Conservation (phyloP, 768 basidiomycete species). For the Suillus placidus region DNA sequence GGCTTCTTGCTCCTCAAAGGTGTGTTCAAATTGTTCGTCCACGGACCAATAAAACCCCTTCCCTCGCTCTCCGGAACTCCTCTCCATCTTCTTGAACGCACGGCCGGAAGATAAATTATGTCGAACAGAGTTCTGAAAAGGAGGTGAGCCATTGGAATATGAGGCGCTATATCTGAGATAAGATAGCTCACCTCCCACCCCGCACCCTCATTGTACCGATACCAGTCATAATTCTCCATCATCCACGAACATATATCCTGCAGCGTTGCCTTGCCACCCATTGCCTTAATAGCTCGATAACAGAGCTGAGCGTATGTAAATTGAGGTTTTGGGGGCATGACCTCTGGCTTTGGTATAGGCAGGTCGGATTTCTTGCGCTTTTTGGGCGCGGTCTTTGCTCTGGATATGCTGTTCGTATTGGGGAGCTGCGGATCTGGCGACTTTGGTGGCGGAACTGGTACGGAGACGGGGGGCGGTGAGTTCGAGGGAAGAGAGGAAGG, state of each 20-base stretch:
- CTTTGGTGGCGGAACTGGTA: constrained; percentile 48
- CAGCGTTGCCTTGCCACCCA: constrained; percentile 84
- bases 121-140: constrained; percentile 82
- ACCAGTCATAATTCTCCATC: constrained; percentile 86
- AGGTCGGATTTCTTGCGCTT: constrained; percentile 68
- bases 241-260: constrained; percentile 95
- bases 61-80: constrained; percentile 80
- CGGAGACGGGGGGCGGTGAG: constrained; percentile 63
- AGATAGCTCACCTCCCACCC: constrained; percentile 83
- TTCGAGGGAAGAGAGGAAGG: constrained; percentile 79
- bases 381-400: constrained; percentile 53
- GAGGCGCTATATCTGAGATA: constrained; percentile 1
- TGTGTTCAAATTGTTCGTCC: constrained; percentile 70
- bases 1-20: constrained; percentile 70
- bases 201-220: constrained; percentile 75
- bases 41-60: constrained; percentile 96
- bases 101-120: constrained; percentile 93
- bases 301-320: constrained; percentile 92
- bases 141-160: background rate
- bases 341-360: constrained; percentile 58
- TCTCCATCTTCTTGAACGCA: constrained; percentile 89
- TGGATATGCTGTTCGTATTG: constrained; percentile 62
- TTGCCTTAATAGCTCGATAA: constrained; percentile 81
- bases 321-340: constrained; percentile 87
- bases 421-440: constrained; percentile 57